A percentile compares a stretch with the other conserved stretches of the same genome.
Evolutionary conservation across 306 rosid species (phyloP).

Genomic region (Vigna reflexopilosa): DNA sequence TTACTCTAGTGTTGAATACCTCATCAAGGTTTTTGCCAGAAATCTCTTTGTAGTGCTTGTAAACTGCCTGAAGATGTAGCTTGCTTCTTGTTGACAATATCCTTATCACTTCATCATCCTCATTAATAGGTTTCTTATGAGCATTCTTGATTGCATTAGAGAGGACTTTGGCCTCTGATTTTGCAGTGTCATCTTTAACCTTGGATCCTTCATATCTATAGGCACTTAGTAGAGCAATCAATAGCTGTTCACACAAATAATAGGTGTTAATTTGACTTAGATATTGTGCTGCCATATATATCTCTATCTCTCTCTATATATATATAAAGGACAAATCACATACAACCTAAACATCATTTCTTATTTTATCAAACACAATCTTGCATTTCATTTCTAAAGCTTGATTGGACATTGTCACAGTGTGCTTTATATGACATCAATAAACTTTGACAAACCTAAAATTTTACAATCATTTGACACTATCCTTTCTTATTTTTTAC

Average conservation of each 20-base stretch:
- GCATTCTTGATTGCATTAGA: conserved; percentile 60
- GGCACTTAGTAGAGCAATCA: conserved; percentile 87
- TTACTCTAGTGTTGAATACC: conserved; percentile 48
- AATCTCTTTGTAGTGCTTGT: conserved; percentile 71
- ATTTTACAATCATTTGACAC: no score
- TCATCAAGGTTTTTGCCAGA: conserved; percentile 69
- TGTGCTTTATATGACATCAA: not conserved
- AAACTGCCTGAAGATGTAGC: conserved; percentile 63
- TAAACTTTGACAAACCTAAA: no score
- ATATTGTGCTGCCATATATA: no score
- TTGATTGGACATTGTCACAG: not conserved
- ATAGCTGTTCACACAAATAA: conserved; percentile 60
- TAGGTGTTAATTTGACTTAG: not conserved
- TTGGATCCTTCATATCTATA: conserved; percentile 92
- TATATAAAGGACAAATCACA: conserved; percentile 1
- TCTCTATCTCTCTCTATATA: not conserved
- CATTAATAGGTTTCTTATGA: conserved; percentile 52
- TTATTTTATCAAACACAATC: conserved; percentile 14
- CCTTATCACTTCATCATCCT: conserved; percentile 77
- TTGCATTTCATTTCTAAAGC: not conserved
- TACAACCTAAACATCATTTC: not conserved
- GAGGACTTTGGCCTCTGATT: conserved; percentile 70
- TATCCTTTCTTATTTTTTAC: no score
- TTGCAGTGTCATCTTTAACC: conserved; percentile 65
- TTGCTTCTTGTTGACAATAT: conserved; percentile 88